Evolutionary conservation across 768 basidiomycete genomes (phyloP).

Genomic region (Leucosporidium creatinivorum): DNA sequence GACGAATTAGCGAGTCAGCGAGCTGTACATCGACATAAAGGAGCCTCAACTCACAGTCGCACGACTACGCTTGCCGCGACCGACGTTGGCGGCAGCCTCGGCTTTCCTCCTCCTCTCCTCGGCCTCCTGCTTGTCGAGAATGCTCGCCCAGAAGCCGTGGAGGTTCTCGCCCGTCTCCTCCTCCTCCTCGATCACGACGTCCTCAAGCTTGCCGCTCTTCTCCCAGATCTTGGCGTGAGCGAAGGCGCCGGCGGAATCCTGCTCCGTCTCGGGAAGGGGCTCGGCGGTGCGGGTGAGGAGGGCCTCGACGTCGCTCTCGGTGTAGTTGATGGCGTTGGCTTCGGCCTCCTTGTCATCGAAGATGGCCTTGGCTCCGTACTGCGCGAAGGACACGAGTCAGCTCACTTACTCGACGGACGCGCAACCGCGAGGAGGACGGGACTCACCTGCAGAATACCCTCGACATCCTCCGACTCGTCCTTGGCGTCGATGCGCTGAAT

Average conservation of each 20-base stretch:
- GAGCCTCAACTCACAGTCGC: background rate
- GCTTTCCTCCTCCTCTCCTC: constrained; percentile 3
- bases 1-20: background rate
- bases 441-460: constrained; percentile 58
- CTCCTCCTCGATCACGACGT: constrained; percentile 56
- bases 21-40: background rate
- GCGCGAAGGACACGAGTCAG: background rate
- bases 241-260: constrained; percentile 48
- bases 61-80: constrained; percentile 9
- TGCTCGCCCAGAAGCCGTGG: constrained; percentile 73
- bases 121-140: constrained; percentile 43
- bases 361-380: constrained; percentile 26
- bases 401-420: too few species aligned
- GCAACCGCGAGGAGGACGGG: background rate
- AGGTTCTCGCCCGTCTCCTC: constrained; percentile 47
- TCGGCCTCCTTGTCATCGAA: constrained; percentile 23
- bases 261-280: constrained; percentile 2
- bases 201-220: constrained; percentile 52
- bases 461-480: constrained; percentile 80
- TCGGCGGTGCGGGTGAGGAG: constrained; percentile 25
- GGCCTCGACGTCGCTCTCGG: constrained; percentile 37
- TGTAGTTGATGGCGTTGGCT: constrained; percentile 19
- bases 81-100: background rate
- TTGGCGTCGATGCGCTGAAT: constrained; percentile 24
- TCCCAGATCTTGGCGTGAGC: constrained; percentile 90